Evolutionary conservation across 2,329 filamentous ascomycete species (phyloP).

Genomic region (Aspergillus texensis): DNA sequence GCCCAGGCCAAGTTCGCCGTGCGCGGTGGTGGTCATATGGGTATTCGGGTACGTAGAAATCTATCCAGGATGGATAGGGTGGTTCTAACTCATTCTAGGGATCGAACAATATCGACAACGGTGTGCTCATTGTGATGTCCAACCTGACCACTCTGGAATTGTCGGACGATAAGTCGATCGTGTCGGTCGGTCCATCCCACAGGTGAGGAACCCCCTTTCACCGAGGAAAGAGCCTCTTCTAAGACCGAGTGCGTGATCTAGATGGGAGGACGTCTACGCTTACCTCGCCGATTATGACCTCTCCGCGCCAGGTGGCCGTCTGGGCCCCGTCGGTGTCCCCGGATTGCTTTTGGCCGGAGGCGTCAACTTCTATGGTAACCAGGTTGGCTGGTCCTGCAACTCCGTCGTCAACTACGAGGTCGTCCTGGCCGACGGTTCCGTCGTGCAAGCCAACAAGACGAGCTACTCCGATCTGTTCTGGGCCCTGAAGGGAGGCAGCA

Average conservation of each 20-base stretch:
- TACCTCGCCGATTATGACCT: conserved; percentile 25
- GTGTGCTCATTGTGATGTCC: conserved; percentile 38
- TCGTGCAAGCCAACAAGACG: conserved; percentile 40
- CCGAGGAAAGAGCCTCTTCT: background rate
- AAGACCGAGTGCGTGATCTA: background rate
- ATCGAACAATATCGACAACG: conserved; percentile 37
- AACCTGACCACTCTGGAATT: conserved; percentile 32
- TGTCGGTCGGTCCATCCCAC: conserved; percentile 33
- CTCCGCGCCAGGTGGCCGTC: conserved; percentile 29
- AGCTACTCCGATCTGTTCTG: conserved; percentile 38
- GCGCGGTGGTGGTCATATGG: conserved; percentile 40
- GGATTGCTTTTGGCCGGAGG: conserved; percentile 34
- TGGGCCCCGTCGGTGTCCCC: conserved; percentile 33
- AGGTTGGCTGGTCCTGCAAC: conserved; percentile 33
- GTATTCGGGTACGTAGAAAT: conserved; percentile 26
- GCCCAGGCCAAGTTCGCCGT: conserved; percentile 34
- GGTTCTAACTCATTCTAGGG: conserved; percentile 21
- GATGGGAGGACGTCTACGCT: conserved; percentile 41
- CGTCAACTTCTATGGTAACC: conserved; percentile 33
- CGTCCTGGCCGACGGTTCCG: conserved; percentile 41
- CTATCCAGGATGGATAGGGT: background rate
- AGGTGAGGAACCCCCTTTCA: conserved; percentile 19
- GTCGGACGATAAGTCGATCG: conserved; percentile 29
- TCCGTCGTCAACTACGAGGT: conserved; percentile 36
- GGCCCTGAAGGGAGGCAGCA: conserved; percentile 48